Evolutionary conservation across 2,329 filamentous ascomycete species (phyloP), one percentile per base, ranked within the genome.

Genomic region (Biscogniauxia mediterranea): DNA sequence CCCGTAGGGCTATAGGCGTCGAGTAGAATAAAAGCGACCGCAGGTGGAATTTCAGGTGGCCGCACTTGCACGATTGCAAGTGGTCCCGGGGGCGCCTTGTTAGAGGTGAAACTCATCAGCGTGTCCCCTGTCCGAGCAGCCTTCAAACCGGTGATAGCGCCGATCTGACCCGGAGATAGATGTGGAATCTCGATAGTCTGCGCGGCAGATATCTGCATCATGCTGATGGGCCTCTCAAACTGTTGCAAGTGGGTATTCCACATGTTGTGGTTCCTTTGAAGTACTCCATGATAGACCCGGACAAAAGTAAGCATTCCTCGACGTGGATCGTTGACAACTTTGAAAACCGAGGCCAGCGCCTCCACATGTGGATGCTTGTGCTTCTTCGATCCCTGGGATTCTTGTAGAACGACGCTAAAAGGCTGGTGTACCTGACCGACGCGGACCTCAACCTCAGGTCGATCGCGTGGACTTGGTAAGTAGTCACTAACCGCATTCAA

Each of bases 11-110:
- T 89, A 67, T 92, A 81, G 0, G 84, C 92, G 66, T 98, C 94
- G 26, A 98, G 88, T 62, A 93, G 92, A n/a, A 96, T 89, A 75
- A 98, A 99, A 71, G 97, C 97, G 0, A 99, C 95, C 0, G 95
- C 93, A 0, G 95, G 93, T 0, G 95, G 94, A 0, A 97, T 91
- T 61, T 91, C 85, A 26, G 96, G 95, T 0, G 95, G 92, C 17
- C 92, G 87, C 42, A 99, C 85, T 71, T 97, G 93, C 17, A 98
- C 79, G 17, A 84, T 88, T 55, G 89, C 87, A 55, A 97, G 78
- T 0, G 86, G 83, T 17, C 87, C 83, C 19, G 90, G 86, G 1
- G 92, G 88, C 0, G 85, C 83, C 6, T 84, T 84, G 72, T 78
- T 77, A 8, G 76, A 85, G 23, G 85, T 81, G 68, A 92, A 92